Percentiles rank a stretch among this genome's conserved stretches.
Evolutionary conservation across 2,329 filamentous ascomycete genomes (phyloP).

Genomic region (Colletotrichum sansevieriae): DNA sequence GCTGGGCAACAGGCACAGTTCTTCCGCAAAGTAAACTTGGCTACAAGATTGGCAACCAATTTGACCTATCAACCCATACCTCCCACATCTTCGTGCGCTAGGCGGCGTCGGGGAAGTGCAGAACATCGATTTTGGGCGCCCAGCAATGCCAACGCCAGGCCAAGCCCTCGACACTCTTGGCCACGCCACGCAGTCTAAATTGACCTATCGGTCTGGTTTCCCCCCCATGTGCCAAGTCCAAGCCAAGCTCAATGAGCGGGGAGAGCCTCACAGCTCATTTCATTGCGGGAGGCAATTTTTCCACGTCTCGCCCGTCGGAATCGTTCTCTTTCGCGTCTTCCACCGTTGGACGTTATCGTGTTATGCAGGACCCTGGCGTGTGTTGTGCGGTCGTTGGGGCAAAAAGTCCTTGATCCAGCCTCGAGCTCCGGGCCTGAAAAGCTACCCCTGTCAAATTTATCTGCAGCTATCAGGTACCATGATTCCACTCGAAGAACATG

Average conservation of each 20-base stretch:
- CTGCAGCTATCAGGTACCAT: constrained; percentile 13
- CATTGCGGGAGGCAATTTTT: constrained; percentile 33
- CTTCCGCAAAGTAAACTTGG: neutral
- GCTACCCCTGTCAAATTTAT: neutral
- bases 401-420: neutral
- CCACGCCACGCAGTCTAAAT: neutral
- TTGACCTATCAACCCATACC: neutral
- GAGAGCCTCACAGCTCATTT: constrained; percentile 31
- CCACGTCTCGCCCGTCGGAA: constrained; percentile 34
- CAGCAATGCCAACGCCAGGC: constrained; percentile 7
- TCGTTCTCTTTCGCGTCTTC: neutral
- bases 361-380: neutral
- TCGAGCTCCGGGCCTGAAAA: neutral
- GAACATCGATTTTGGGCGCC: neutral
- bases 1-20: no score
- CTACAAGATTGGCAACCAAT: neutral
- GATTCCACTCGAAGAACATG: neutral
- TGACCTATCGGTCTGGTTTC: neutral
- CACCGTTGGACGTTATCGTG: neutral
- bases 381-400: neutral
- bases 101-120: no score
- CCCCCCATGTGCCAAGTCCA: constrained; percentile 27
- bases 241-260: constrained; percentile 27
- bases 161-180: neutral
- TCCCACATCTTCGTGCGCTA: no score